Evolutionary conservation across 345 rosid species (phyloP), one percentile per base, ranked within the genome.

Genomic region (Eucalyptus marginata): DNA sequence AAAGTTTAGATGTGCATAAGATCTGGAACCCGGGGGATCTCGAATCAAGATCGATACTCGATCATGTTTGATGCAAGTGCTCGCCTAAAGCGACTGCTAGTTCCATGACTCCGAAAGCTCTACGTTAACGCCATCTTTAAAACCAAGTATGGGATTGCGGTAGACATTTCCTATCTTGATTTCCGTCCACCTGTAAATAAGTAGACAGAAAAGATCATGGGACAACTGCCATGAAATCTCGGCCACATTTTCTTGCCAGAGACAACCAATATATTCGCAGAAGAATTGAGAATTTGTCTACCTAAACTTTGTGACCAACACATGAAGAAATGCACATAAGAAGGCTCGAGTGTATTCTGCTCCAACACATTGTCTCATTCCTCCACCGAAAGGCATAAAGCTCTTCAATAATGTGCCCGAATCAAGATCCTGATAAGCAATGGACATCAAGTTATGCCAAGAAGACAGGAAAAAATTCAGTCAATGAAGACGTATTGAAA

Each of bases 231-330:
- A 81, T 22, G 8, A 81, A 13, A 5, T 43, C 47, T 43, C 49
- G 89, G 40, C 25, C 33, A 49, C 56, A 18, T 68, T 80, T 64
- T 44, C 56, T 81, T n/a, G 40, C 40, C 36, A 4, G 76, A n/a
- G 40, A 64, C 33, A 29, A 84, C 8, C 49, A 7, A 6, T 62
- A 10, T 5, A 43, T 86, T 68, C 3, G 10, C 13, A 7, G 12
- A 10, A 54, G 4, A n/a, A 24, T 29, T 25, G 76, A 33, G 84
- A 52, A 81, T 22, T n/a, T 36, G 54, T 8, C 51, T 86, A 91
- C 93, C 88, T 76, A 31, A 90, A 86, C 54, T 90, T 89, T 84
- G 91, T 87, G 86, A 91, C 91, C 44, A 90, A 47, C 88, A 90
- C 71, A 18, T 90, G 90, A 22, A 92, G 81, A 43, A 88, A 92